Evolutionary conservation across 805 yeast genomes (phyloP), one percentile per base, ranked within the genome.

Genomic region (Candida corydali): DNA sequence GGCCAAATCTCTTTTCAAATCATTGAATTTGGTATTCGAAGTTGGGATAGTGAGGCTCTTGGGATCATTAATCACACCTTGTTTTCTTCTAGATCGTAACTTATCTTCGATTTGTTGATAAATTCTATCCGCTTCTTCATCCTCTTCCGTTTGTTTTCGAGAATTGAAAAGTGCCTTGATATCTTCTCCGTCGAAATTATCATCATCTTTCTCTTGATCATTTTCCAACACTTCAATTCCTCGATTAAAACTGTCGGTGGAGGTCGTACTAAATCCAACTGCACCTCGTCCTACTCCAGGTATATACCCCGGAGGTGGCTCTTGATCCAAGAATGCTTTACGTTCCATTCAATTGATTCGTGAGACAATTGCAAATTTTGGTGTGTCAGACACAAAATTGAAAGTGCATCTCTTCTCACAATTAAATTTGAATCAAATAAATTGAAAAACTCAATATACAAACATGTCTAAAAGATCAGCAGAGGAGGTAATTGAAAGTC

Each of bases 201-300:
- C 47, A 18, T 56, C 62, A 52, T 59, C 70, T 4, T 59, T 61
- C n/a, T 55, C 63, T 15, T 50, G 50, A 19, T 51, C 52, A 20
- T 50, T 51, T 17, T 50, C 39, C n/a, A 31, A 18, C 4, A 27
- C 16, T n/a, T 26, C 29, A 8, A 39, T n/a, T 4, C 42, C 42
- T 52, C 39, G 65, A 53, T 37, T 37, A 58, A 42, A 68, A 11
- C 83, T 56, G 43, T 83, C 94, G 1, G 93, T 86, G 40, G 87
- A 74, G 0, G 96, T 87, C 0, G 89, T 79, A 26, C 36, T 30
- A 58, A 93, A 89, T 4, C 97, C 98, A 1, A 86, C 76, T 1
- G 97, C 98, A 18, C 98, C 98, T 53, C 98, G 70, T 0, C 97
- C 98, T 6, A 88, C 61, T 17, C 98, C 98, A 3, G 98, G 83